Evolutionary conservation across 2,329 filamentous ascomycete species (phyloP).

Genomic region (Neurospora sp.): DNA sequence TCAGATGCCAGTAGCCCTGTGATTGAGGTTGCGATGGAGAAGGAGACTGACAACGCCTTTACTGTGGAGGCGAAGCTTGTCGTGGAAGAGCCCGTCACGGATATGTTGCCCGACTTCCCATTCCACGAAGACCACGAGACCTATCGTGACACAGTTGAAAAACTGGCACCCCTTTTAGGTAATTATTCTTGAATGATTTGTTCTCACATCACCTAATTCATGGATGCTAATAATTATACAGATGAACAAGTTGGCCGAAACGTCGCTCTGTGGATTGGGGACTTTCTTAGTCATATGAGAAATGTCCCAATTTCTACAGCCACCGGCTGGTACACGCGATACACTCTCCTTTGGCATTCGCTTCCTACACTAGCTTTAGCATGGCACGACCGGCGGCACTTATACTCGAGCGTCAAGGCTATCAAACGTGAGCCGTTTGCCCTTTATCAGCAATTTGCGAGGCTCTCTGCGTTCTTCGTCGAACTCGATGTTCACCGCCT

Average conservation of each 20-base stretch:
- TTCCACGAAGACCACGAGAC: slow-evolving; percentile 25
- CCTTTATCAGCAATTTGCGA: slow-evolving; percentile 35
- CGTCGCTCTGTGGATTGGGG: slow-evolving; percentile 41
- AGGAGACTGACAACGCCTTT: slow-evolving; percentile 25
- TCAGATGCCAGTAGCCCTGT: slow-evolving; percentile 35
- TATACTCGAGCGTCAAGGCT: slow-evolving; percentile 13
- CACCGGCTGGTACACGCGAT: slow-evolving; percentile 32
- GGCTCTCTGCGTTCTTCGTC: slow-evolving; percentile 42
- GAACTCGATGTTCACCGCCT: slow-evolving; percentile 33
- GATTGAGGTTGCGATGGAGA: slow-evolving; percentile 31
- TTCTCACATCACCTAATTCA: neutral
- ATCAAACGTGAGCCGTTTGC: slow-evolving; percentile 25
- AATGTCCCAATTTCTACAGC: slow-evolving; percentile 25
- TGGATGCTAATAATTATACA: slow-evolving; percentile 22
- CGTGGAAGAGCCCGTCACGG: slow-evolving; percentile 19
- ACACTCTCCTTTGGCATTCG: slow-evolving; percentile 40
- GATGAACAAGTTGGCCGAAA: slow-evolving; percentile 35
- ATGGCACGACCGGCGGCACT: slow-evolving; percentile 8
- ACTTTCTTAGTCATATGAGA: slow-evolving; percentile 33
- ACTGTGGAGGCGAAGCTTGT: slow-evolving; percentile 3
- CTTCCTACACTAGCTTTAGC: slow-evolving; percentile 32
- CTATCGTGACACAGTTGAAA: slow-evolving; percentile 19
- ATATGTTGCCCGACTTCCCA: slow-evolving; percentile 39
- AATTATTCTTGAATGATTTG: neutral
- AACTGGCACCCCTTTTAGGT: slow-evolving; percentile 3